These are phyloP conservation scores for Mycena rosella DNA, from an alignment of 768 basidiomycete species.

Conservation along the genomic window DNA sequence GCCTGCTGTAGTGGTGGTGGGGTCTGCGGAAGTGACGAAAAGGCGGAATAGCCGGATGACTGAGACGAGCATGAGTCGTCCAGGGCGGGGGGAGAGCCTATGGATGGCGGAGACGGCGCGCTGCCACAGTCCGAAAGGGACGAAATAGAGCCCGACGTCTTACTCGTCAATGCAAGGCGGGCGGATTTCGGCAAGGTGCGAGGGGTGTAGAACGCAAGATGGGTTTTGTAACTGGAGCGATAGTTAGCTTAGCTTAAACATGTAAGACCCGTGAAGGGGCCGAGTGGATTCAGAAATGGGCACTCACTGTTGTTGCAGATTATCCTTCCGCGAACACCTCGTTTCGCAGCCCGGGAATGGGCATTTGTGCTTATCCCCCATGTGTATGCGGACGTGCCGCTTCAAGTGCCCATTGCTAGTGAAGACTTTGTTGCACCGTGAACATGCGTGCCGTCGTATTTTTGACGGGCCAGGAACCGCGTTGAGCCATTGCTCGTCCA, in stretches of 20 bases:
- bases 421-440: constrained; percentile 66
- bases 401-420: constrained; percentile 76
- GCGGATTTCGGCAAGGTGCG: neutral
- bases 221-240: constrained; percentile 12
- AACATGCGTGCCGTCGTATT: constrained; percentile 49
- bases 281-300: neutral
- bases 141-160: neutral
- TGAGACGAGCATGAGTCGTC: constrained; percentile 1
- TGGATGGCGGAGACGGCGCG: neutral
- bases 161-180: neutral
- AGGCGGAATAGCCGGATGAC: constrained; percentile 12
- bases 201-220: neutral
- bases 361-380: constrained; percentile 76
- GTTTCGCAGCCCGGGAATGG: constrained; percentile 81
- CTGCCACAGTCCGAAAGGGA: neutral
- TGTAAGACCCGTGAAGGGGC: too few relatives aligned
- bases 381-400: constrained; percentile 73
- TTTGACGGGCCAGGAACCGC: neutral
- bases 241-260: too few relatives aligned
- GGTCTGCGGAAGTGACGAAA: neutral
- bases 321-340: constrained; percentile 76
- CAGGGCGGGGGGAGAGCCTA: constrained; percentile 13
- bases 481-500: neutral
- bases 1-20: neutral
- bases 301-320: constrained; percentile 51